Base-by-base conservation (phyloP, 257 asterid species). In the Ajuga chamaepitys region DNA sequence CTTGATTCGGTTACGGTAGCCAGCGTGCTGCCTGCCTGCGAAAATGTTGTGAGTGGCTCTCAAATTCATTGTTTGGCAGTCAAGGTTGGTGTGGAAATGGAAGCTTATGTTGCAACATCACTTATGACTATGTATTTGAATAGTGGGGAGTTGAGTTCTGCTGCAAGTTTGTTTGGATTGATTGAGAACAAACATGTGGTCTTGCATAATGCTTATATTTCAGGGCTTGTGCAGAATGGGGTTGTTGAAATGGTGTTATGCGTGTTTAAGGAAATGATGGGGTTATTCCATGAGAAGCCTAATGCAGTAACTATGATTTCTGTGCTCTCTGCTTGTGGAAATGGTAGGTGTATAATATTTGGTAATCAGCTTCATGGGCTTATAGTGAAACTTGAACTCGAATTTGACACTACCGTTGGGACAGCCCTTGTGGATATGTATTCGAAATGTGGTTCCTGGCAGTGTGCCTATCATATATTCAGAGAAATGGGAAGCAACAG, bases 391-490 rank as follows among this genome's bases (percentile, higher is more conserved):
- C 42, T 40, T 17, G 68, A 61, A 64, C 64, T 83, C 47, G 75
- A 72, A 13, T 62, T 35, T 13, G 82, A 75, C 66, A 75, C 81
- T 3, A 84, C 62, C 38, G 88, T 93, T 30, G 90, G 90, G 45
- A 93, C 92, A 58, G 77, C 83, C 58, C 90, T 89, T 47, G 79
- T 89, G 38, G 90, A 89, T 75, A 81, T 93, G 95, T 93, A 93
- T 67, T 87, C 90, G 0, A 93, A 93, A 65, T 86, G 97, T 46
- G 83, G 83, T 63, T 79, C 82, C 25, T 86, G 95, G 85, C 63
- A 73, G 56, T 81, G 86, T 68, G 96, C 95, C 0, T 84, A 75
- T 62, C 24, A 44, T 40, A 65, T 84, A 21, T 93, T 93, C 66
- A 67, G 71, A 55, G 97, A 80, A 57, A 67, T 87, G 77, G 88